Base-by-base conservation (phyloP, 768 basidiomycete species). In the Mycena rosella region DNA sequence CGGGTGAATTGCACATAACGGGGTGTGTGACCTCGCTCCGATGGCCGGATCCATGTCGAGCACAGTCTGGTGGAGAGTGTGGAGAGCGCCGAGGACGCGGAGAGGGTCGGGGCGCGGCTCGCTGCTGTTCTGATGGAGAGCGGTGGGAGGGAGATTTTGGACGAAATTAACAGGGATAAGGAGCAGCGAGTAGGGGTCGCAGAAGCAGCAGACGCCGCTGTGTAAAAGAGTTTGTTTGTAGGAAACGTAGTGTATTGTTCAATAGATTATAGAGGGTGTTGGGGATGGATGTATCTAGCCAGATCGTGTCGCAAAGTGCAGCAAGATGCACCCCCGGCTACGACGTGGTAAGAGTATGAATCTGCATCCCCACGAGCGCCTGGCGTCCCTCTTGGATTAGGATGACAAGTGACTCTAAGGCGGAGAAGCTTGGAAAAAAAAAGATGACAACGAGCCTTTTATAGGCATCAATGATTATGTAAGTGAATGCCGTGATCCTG, bases 11-110 rank as follows among this genome's bases (percentile, higher is more conserved):
- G 65, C 86, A 82, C 52, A 78, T 99, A 51, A 89, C 89, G 5
- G 94, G 92, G 0, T 92, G 92, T 57, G 93, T 98, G 34, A 98
- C 97, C 4, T 88, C 91, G n/a, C 81, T 98, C 49, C 15, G 87
- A 90, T 68, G 97, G 96, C 0, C 77, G 73, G 27, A 78, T 77
- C 13, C 94, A 96, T 70, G 90, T 97, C 57, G 84, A 95, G 73
- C 84, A 90, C 68, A 85, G 86, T 3, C 65, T 92, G 57, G 81
- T 78, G 59, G 84, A 86, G 60, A 78, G 74, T 26, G 87, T 98
- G 22, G 74, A 70, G 7, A 85, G 77, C 51, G 74, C 78, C 2
- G 83, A 84, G 68, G 70, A 94, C 14, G 93, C 91, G 0, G 93
- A 94, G 76, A 80, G 74, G 44, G 74, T 94, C 29, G 97, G 97